Evolutionary conservation across 441 rosid genomes (phyloP), one percentile per base, ranked within the genome.

Genomic region (Brassica hybrid): DNA sequence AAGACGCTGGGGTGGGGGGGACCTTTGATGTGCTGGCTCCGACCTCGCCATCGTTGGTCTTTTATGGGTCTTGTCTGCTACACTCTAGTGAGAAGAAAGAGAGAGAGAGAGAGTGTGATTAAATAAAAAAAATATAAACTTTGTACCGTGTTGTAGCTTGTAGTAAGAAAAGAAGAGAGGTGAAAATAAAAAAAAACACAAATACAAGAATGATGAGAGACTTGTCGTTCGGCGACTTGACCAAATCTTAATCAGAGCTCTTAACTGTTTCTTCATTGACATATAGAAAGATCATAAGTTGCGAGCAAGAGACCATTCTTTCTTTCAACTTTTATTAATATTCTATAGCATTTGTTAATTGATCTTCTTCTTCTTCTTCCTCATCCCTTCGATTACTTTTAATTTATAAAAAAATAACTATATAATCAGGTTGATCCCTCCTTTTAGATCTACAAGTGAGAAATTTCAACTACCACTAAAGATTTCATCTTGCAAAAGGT

Each of bases 21-120:
- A 79, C 93, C 93, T 79, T 30, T 82, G 92, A 93, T 82, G 84
- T 81, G 93, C 96, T 89, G 96, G 91, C 97, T 81, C 75, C 85
- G 71, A 87, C 89, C 91, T 84, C 88, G 74, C 85, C 89, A 81
- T 85, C 79, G 88, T 82, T 88, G 91, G 86, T 85, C 76, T 83
- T 88, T 87, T 85, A 85, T 88, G 89, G 91, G 81, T 77, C 86
- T 91, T 84, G 91, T 83, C 94, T 65, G 68, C 68, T 63, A 34
- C 43, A 61, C 66, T 62, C 57, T 14, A 50, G 57, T n/a, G 19
- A 50, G 52, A 43, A 50, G 57, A 14, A 2, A 43, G 18, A 50
- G 56, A 50, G 16, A 48, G 52, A 43, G 52, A 13, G 54, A 45
- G 52, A 4, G 52, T 1, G 54, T 48, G 7, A n/a, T 13, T 50